Percentiles rank a stretch among this genome's conserved stretches.
Conservation (phyloP, 1,284 basidiomycete genomes). For the Psilocybe mexicana region DNA sequence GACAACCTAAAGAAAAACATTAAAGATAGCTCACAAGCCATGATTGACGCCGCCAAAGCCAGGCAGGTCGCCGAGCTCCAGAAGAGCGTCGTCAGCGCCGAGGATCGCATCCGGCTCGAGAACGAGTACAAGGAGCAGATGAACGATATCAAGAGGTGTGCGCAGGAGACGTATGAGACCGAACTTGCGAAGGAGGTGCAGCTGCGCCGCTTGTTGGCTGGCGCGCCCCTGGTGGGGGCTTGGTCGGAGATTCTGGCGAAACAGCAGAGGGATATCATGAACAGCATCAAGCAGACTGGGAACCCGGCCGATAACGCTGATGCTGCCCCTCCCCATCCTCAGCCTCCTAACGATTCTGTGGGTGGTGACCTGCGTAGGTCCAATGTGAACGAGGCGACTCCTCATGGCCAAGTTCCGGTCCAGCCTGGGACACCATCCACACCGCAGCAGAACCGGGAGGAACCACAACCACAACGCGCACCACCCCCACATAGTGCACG, state of each 20-base stretch:
- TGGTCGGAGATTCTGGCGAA: conserved; percentile 42
- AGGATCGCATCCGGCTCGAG: conserved; percentile 33
- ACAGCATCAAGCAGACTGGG: conserved; percentile 21
- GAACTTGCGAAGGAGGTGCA: conserved; percentile 44
- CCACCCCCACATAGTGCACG: neutral
- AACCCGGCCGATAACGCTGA: neutral
- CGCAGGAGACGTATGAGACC: conserved; percentile 40
- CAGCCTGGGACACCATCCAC: conserved; percentile 4
- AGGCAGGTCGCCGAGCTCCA: conserved; percentile 39
- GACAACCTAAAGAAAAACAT: conserved; percentile 41
- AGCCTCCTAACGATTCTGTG: neutral
- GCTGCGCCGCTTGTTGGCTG: conserved; percentile 42
- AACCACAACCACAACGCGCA: neutral
- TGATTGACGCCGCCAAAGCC: conserved; percentile 50
- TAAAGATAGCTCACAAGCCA: conserved; percentile 41
- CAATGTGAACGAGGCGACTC: conserved; percentile 3
- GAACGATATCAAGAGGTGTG: conserved; percentile 38
- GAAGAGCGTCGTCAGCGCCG: conserved; percentile 26
- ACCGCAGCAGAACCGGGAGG: conserved; percentile 14
- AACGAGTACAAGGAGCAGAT: conserved; percentile 41
- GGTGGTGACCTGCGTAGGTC: neutral
- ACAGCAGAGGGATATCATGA: conserved; percentile 35
- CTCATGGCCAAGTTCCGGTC: conserved; percentile 8
- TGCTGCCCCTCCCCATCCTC: neutral
- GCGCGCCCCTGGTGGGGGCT: conserved; percentile 30